Evolutionary conservation across 257 asterid genomes (phyloP), one percentile per base, ranked within the genome.

Genomic region (Solanum etuberosum): DNA sequence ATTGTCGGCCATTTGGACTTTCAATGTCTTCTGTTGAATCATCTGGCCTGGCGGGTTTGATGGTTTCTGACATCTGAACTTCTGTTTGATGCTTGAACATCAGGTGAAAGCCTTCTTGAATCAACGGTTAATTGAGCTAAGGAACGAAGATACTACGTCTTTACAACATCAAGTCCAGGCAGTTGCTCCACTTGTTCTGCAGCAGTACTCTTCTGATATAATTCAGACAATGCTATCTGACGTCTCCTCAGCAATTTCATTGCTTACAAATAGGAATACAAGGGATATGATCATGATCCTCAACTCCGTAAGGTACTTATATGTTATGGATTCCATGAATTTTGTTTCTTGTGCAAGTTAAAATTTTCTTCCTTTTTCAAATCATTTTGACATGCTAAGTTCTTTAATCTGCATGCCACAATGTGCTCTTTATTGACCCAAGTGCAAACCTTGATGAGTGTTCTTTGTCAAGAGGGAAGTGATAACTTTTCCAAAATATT

Each of bases 121-220:
- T 90, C 99, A 97, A 71, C 92, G 99, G 72, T 87, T 93, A 80
- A 93, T 93, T 87, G 99, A 95, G 88, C 92, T 94, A 91, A 94
- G 95, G 37, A 95, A 92, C 92, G 94, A 93, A 90, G 98, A 97
- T 90, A 94, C 96, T 68, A 87, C 94, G 83, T 94, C 99, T 48
- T 91, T 97, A 84, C 99, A 94, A 91, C 98, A 97, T 89, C 99
- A 95, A 94, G 98, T 97, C 87, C 99, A 97, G 91, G 89, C 99
- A 54, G 98, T 93, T 85, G 97, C 99, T 88, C 98, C 99, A 43
- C 91, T 89, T 86, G 96, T 95, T 84, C 97, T 97, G 88, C 99
- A 97, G 91, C 99, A 95, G 86, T 97, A 93, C 88, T 59, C 93
- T 85, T 83, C 99, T 48, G 98, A 95, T 70, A 87, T 93, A 38